Evolutionary conservation across 371 early-diverging fungal species (phyloP).

Genomic region (Mortierella sp.): DNA sequence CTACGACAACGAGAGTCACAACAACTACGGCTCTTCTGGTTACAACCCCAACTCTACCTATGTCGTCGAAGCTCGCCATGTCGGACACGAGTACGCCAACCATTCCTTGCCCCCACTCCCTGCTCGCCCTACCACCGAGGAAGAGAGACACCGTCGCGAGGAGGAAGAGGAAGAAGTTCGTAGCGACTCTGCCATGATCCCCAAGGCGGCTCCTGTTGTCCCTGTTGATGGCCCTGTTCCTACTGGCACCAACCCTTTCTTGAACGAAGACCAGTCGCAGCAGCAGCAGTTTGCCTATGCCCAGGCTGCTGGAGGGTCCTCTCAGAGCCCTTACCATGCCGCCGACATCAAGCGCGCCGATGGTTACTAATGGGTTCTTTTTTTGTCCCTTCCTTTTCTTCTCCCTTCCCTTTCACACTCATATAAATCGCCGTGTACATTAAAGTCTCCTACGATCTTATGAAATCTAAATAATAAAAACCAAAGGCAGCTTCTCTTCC

Average conservation of each 20-base stretch:
- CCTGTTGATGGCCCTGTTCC: not conserved
- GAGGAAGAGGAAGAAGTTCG: slow-evolving; percentile 4
- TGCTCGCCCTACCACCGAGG: not conserved
- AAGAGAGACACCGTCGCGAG: not conserved
- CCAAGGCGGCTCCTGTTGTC: not conserved
- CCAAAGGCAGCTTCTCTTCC: not conserved
- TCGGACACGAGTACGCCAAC: not conserved
- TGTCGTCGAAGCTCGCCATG: not conserved
- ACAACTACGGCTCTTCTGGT: not conserved
- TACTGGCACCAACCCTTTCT: slow-evolving; percentile 2
- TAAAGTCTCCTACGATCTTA: not conserved
- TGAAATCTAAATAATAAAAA: no score
- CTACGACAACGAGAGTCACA: not conserved
- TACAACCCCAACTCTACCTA: not conserved
- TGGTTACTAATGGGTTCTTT: not conserved
- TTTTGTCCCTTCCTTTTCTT: no score
- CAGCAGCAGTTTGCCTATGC: slow-evolving; percentile 3
- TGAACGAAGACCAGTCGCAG: not conserved
- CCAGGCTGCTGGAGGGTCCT: not conserved
- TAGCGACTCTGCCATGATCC: slow-evolving; percentile 1
- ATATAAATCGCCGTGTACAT: no score
- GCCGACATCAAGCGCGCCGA: not conserved
- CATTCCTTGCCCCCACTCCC: not conserved
- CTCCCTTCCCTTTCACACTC: not conserved
- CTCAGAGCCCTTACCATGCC: not conserved